Evolutionary conservation across 192 early-diverging fungal species (phyloP).

Genomic region (Funneliformis mosseae): DNA sequence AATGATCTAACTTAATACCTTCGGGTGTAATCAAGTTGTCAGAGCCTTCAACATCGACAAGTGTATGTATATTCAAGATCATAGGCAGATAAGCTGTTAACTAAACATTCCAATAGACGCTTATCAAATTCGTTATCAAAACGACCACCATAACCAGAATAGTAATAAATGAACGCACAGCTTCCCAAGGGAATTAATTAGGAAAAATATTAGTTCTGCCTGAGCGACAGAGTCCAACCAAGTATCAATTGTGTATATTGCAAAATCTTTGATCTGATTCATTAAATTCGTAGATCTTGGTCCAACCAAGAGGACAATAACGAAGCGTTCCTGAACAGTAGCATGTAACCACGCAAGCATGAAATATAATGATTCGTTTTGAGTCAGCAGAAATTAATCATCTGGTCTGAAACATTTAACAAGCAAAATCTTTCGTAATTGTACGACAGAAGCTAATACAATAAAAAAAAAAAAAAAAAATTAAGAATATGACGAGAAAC

Average conservation of each 20-base stretch:
- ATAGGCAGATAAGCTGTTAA: constrained; percentile 79
- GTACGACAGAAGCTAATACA: constrained; percentile 49
- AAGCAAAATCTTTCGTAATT: constrained; percentile 79
- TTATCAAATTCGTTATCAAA: constrained; percentile 95
- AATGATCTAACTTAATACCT: constrained; percentile 80
- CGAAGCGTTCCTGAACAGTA: constrained; percentile 93
- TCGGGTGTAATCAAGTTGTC: constrained; percentile 76
- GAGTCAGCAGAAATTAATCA: constrained; percentile 72
- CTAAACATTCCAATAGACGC: constrained; percentile 81
- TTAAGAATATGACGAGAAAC: neutral
- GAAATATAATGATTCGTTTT: constrained; percentile 88
- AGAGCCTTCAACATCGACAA: constrained; percentile 56
- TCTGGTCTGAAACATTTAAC: constrained; percentile 89
- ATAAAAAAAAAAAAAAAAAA: constrained; percentile 5
- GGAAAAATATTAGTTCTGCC: constrained; percentile 88
- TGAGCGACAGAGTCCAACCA: constrained; percentile 86
- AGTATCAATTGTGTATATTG: constrained; percentile 80
- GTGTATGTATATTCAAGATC: constrained; percentile 77
- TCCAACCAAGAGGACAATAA: constrained; percentile 98
- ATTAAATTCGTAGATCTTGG: constrained; percentile 97
- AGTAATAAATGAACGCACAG: constrained; percentile 81
- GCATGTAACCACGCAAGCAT: constrained; percentile 97
- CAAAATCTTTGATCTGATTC: constrained; percentile 97
- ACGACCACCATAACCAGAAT: constrained; percentile 96
- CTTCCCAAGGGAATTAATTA: constrained; percentile 95